Percentiles rank a stretch among this genome's conserved stretches.
phyloP scores from a whole-genome alignment of 352 stramenopile genomes.

The Phytopythium montanum region DNA sequence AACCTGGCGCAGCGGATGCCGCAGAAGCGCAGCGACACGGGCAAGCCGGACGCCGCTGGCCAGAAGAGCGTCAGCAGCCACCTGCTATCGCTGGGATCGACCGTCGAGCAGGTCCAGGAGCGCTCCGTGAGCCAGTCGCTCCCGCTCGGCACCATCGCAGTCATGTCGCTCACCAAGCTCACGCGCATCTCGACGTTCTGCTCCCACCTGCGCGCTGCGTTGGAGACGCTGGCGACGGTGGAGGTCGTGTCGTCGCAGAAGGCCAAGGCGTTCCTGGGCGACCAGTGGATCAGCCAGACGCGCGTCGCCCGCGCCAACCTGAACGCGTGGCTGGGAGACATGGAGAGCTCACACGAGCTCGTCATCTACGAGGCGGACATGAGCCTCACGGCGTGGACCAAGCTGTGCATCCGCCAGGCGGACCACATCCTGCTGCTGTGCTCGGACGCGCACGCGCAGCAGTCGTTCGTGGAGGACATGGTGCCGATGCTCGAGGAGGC shows the following conservation, averaged over 20 bases:
- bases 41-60: slow-evolving; percentile 25
- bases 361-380: slow-evolving; percentile 81
- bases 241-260: slow-evolving; percentile 73
- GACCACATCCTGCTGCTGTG: slow-evolving; percentile 82
- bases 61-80: slow-evolving; percentile 39
- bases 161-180: slow-evolving; percentile 76
- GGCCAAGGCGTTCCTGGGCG: slow-evolving; percentile 52
- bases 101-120: slow-evolving; percentile 14
- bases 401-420: slow-evolving; percentile 80
- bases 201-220: slow-evolving; percentile 44
- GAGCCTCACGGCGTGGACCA: slow-evolving; percentile 73
- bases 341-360: slow-evolving; percentile 73
- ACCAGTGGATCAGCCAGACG: slow-evolving; percentile 70
- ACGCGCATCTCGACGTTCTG: slow-evolving; percentile 76
- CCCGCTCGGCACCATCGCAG: slow-evolving; percentile 65
- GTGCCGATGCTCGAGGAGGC: slow-evolving; percentile 56
- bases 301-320: slow-evolving; percentile 64
- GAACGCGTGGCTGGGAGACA: slow-evolving; percentile 75
- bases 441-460: slow-evolving; percentile 63
- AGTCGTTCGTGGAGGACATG: slow-evolving; percentile 72
- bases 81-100: slow-evolving; percentile 54
- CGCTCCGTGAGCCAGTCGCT: slow-evolving; percentile 25
- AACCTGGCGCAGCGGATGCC: slow-evolving; percentile 63
- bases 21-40: slow-evolving; percentile 30
- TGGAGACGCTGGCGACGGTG: slow-evolving; percentile 65